A percentile compares a stretch with the other conserved stretches of the same genome.
These are phyloP conservation scores for Hypoxylon sp. DNA, from an alignment of 2,329 filamentous ascomycete species.

Conservation along the genomic window DNA sequence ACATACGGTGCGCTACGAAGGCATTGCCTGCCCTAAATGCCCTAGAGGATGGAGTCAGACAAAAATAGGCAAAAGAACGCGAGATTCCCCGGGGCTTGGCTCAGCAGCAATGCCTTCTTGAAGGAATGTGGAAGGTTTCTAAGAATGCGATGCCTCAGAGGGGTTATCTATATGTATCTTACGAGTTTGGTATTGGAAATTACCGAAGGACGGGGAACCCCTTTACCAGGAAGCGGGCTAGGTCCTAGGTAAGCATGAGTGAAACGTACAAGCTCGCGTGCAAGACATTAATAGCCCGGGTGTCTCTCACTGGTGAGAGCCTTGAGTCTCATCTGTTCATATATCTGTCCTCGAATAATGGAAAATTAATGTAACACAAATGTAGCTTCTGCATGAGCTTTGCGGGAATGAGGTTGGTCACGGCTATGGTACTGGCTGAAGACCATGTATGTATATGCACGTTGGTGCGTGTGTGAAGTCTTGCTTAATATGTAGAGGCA, in stretches of 20 bases:
- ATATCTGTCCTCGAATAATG: constrained; percentile 5
- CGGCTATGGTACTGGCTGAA: constrained; percentile 3
- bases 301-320: constrained; percentile 9
- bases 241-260: constrained; percentile 17
- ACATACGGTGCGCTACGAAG: background rate
- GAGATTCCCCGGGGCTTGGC: constrained; percentile 12
- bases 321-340: background rate
- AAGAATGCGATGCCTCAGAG: constrained; percentile 15
- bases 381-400: constrained; percentile 13
- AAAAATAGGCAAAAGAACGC: constrained; percentile 19
- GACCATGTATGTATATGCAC: background rate
- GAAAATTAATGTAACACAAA: background rate
- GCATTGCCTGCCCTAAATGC: background rate
- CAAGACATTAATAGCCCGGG: constrained; percentile 22
- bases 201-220: background rate
- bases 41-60: constrained; percentile 1
- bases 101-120: constrained; percentile 25
- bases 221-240: constrained; percentile 18
- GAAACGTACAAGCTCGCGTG: constrained; percentile 28
- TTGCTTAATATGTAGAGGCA: background rate
- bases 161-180: too few species aligned
- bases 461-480: constrained; percentile 10
- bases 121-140: constrained; percentile 22
- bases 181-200: background rate
- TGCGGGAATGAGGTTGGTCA: background rate